Percentiles rank a stretch among this genome's conserved stretches.
Conservation (phyloP, 495 filamentous ascomycete genomes). For the Tuber aestivum region DNA sequence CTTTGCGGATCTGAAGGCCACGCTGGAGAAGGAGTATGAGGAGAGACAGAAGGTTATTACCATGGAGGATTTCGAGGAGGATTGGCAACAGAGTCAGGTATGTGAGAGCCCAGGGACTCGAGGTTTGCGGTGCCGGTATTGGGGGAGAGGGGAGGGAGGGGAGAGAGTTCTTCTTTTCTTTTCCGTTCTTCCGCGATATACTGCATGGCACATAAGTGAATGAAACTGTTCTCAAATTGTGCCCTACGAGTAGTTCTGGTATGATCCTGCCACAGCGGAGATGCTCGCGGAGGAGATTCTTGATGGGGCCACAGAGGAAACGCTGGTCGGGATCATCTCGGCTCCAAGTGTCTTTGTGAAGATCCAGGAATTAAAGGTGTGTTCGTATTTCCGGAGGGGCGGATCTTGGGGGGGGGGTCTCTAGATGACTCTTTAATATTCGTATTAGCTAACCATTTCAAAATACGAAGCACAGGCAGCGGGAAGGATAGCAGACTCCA, state of each 20-base stretch:
- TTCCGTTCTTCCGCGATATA: background rate
- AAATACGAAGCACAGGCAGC: constrained; percentile 12
- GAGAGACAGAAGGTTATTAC: constrained; percentile 46
- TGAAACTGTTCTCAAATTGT: background rate
- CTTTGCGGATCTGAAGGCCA: constrained; percentile 58
- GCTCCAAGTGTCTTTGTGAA: constrained; percentile 71
- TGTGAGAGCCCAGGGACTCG: constrained; percentile 47
- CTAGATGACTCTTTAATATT: background rate
- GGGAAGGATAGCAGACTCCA: constrained; percentile 38
- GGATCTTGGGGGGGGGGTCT: background rate
- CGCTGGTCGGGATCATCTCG: constrained; percentile 61
- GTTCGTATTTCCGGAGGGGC: constrained; percentile 4
- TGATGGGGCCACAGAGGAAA: constrained; percentile 50
- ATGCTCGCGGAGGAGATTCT: constrained; percentile 58
- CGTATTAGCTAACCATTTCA: background rate
- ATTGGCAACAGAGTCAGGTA: constrained; percentile 78
- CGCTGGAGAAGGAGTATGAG: constrained; percentile 48
- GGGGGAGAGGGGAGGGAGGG: background rate
- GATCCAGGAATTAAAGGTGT: constrained; percentile 46
- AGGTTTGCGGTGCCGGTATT: background rate
- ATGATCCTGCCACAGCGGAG: constrained; percentile 62
- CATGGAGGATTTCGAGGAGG: constrained; percentile 69
- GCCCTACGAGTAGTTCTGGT: constrained; percentile 51
- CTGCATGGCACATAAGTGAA: background rate
- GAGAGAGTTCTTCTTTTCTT: constrained; percentile 22